These are phyloP conservation scores for Allium fistulosum DNA, from an alignment of 106 monocot species.

Conservation along the genomic window DNA sequence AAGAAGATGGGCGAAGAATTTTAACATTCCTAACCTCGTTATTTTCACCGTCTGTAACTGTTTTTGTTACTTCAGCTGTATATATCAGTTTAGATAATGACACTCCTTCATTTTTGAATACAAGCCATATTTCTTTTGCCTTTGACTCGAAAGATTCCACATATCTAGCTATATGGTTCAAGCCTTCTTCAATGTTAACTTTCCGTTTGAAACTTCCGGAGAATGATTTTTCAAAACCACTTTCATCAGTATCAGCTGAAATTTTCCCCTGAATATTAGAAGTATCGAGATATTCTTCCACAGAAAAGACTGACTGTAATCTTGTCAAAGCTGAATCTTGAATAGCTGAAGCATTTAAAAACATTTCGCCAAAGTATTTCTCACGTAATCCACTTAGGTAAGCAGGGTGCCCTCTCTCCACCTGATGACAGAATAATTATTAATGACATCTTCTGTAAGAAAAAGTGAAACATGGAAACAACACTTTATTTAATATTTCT, in stretches of 20 bases:
- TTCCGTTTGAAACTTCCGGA: conserved; percentile 8
- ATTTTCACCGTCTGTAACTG: conserved; percentile 23
- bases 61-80: conserved; percentile 49
- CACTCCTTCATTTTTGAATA: conserved; percentile 68
- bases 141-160: conserved; percentile 84
- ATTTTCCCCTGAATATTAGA: conserved; percentile 12
- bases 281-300: conserved; percentile 14
- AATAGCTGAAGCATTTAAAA: conserved; percentile 59
- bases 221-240: conserved; percentile 2
- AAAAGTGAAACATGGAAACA: not conserved
- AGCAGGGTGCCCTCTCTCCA: conserved; percentile 71
- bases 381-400: conserved; percentile 90
- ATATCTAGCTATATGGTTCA: conserved; percentile 86
- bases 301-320: conserved; percentile 12
- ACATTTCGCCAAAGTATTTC: conserved; percentile 86
- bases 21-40: conserved; percentile 19
- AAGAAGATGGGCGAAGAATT: conserved; percentile 63
- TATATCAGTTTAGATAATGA: conserved; percentile 79
- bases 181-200: conserved; percentile 30
- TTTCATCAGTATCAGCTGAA: conserved; percentile 6
- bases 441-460: not conserved
- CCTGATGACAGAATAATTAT: conserved; percentile 24
- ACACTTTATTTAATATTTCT: not conserved
- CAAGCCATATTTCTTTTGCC: conserved; percentile 84
- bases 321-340: conserved; percentile 17